Conservation (phyloP, 768 basidiomycete genomes). For the Boletus bicolor region DNA sequence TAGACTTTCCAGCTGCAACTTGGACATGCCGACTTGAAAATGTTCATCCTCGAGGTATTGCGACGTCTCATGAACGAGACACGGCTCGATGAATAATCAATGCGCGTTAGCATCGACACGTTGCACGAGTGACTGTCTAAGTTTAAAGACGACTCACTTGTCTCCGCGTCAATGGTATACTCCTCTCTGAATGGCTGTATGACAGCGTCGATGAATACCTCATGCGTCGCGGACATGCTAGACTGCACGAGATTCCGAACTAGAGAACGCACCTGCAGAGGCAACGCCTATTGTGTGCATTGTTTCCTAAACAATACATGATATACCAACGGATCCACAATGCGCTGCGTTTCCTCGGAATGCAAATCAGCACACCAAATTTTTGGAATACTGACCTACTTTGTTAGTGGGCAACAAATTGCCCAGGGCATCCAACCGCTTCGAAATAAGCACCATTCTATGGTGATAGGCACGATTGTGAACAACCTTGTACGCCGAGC, state of each 20-base stretch:
- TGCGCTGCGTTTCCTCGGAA: neutral
- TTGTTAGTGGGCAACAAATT: too few relatives aligned
- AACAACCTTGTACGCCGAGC: slow-evolving; percentile 95
- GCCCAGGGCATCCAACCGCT: too few relatives aligned
- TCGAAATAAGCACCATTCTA: too few relatives aligned
- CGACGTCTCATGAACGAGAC: slow-evolving; percentile 43
- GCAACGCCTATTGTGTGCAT: slow-evolving; percentile 85
- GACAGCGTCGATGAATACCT: slow-evolving; percentile 50
- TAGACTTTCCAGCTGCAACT: too few relatives aligned
- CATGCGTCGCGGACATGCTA: slow-evolving; percentile 47
- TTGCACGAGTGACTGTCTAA: neutral
- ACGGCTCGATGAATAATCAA: slow-evolving; percentile 30
- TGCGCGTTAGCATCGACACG: neutral
- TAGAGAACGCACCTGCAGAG: slow-evolving; percentile 78
- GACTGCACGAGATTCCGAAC: slow-evolving; percentile 77
- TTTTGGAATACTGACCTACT: too few relatives aligned
- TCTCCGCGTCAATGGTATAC: slow-evolving; percentile 44
- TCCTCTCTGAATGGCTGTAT: slow-evolving; percentile 61
- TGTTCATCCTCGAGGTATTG: slow-evolving; percentile 49
- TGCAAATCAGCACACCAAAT: too few relatives aligned
- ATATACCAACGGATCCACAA: neutral
- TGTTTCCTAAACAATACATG: slow-evolving; percentile 48
- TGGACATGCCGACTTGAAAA: slow-evolving; percentile 60
- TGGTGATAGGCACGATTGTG: slow-evolving; percentile 58
- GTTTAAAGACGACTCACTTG: slow-evolving; percentile 3